Conservation (phyloP, 495 filamentous ascomycete species). For the Neurospora sp. region DNA sequence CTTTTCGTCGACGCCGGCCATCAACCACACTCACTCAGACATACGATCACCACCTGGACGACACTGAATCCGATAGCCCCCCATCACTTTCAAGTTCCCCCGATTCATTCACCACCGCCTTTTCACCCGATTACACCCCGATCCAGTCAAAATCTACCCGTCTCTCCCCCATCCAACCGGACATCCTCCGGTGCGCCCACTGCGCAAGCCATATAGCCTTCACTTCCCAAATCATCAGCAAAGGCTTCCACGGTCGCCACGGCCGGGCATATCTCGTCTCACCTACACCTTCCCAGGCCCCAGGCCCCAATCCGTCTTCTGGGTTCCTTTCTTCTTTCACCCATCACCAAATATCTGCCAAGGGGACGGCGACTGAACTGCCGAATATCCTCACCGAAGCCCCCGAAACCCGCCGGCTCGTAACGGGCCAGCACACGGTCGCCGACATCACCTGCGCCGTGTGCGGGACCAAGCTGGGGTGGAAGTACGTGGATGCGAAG, state of each 20-base stretch:
- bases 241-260: slow-evolving; percentile 89
- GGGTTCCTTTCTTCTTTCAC: background rate
- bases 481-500: slow-evolving; percentile 87
- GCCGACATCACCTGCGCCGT: slow-evolving; percentile 43
- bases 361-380: slow-evolving; percentile 21
- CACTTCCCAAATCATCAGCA: slow-evolving; percentile 72
- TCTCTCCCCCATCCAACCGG: slow-evolving; percentile 26
- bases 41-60: background rate
- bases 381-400: slow-evolving; percentile 39
- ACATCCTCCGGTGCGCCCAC: slow-evolving; percentile 57
- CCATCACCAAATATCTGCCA: background rate
- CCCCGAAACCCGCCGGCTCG: slow-evolving; percentile 59
- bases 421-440: slow-evolving; percentile 66
- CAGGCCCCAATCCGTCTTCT: background rate
- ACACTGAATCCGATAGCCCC: background rate
- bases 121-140: background rate
- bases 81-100: slow-evolving; percentile 23
- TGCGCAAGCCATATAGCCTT: slow-evolving; percentile 71
- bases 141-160: background rate
- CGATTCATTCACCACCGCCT: slow-evolving; percentile 20
- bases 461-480: slow-evolving; percentile 65
- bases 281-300: slow-evolving; percentile 17
- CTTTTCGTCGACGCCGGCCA: slow-evolving; percentile 30
- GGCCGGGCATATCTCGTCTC: slow-evolving; percentile 85
- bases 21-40: background rate